Conservation (phyloP, 225 moss, liverwort and hornwort genomes). For the Pseudoscleropodium purum region DNA sequence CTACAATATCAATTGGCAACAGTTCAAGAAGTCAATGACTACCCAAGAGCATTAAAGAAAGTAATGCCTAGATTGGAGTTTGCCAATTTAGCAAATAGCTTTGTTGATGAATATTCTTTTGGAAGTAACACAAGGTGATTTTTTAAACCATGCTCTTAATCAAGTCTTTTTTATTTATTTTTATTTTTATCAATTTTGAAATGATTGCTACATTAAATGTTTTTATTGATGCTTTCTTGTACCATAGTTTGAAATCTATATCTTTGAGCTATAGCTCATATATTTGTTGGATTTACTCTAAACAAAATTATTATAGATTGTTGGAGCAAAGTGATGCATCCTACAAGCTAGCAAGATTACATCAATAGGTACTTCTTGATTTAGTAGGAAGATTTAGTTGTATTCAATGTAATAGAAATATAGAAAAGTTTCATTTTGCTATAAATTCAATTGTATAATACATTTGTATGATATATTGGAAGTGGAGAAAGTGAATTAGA, state of each 20-base stretch:
- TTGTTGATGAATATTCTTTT: neutral
- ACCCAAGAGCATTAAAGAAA: no score
- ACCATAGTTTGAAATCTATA: neutral
- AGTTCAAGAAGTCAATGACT: no score
- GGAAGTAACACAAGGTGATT: neutral
- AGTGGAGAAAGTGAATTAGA: no score
- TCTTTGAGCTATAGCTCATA: neutral
- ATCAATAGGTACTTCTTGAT: neutral
- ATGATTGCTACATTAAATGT: neutral
- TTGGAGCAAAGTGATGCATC: no score
- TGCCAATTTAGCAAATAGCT: neutral
- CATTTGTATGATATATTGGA: no score
- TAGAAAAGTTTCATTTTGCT: no score
- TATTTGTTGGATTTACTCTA: neutral
- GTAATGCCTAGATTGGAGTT: no score
- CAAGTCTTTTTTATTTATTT: accelerated
- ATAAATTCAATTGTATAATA: no score
- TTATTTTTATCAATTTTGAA: neutral
- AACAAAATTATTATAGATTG: no score
- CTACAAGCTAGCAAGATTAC: neutral
- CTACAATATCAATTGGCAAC: no score
- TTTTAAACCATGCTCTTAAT: neutral
- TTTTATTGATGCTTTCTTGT: neutral
- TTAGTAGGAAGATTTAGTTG: no score
- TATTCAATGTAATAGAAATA: no score